Conservation (phyloP, 768 basidiomycete genomes). For the Tubosaeta sp. region DNA sequence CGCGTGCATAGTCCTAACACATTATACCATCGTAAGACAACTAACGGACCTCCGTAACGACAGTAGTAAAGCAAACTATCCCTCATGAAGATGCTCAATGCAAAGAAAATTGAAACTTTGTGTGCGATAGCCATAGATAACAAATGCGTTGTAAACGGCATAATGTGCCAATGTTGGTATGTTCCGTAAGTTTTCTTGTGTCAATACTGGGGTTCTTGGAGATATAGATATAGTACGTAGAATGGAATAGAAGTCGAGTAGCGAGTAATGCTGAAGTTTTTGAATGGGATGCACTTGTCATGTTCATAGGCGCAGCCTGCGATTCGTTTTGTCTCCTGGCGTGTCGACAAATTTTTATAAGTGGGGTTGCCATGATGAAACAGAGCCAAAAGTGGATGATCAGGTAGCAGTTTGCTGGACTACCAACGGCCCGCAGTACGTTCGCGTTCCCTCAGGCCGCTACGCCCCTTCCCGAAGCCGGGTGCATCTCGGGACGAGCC, state of each 20-base stretch:
- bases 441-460: slow-evolving; percentile 50
- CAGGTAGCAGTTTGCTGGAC: slow-evolving; percentile 1
- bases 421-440: slow-evolving; percentile 29
- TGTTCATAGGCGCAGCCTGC: slow-evolving; percentile 24
- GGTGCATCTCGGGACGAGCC: slow-evolving; percentile 46
- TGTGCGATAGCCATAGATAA: slow-evolving; percentile 31
- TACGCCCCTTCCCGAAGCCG: slow-evolving; percentile 61
- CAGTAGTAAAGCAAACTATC: slow-evolving; percentile 16
- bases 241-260: slow-evolving; percentile 28
- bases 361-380: slow-evolving; percentile 3
- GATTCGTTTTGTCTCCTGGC: slow-evolving; percentile 14
- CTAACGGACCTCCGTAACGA: slow-evolving; percentile 14
- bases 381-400: background rate
- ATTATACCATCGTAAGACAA: slow-evolving; percentile 15
- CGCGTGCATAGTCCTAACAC: slow-evolving; percentile 8
- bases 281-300: slow-evolving; percentile 18
- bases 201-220: slow-evolving; percentile 30
- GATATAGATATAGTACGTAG: slow-evolving; percentile 36
- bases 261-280: slow-evolving; percentile 25
- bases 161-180: slow-evolving; percentile 27
- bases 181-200: slow-evolving; percentile 33
- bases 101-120: slow-evolving; percentile 18
- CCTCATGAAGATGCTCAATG: slow-evolving; percentile 27
- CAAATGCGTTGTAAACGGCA: slow-evolving; percentile 30
- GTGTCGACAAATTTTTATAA: slow-evolving; percentile 8